Base-by-base conservation (phyloP, 352 stramenopile species). In the Blastocystis sp. region DNA sequence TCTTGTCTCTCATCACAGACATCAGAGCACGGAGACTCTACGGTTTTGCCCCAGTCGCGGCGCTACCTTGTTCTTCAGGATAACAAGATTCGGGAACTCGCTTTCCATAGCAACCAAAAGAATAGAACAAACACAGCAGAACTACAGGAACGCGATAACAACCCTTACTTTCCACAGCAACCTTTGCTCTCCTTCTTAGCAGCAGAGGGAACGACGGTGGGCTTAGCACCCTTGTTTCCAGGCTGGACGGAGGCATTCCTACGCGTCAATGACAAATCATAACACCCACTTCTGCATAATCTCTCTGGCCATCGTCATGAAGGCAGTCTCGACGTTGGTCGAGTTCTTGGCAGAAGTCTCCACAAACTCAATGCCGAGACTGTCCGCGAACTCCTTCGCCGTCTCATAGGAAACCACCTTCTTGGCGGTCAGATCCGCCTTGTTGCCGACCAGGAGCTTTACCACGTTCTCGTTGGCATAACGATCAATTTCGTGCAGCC, bases 361-460 rank as follows among this genome's bases (percentile, higher is more conserved):
- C 43, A 99, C 92, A 91, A 99, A 99, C 87, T 97, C 94, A 91
- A 99, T 98, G 52, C 95, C 95, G 68, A 98, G 91, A 87, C 92
- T 96, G 90, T 98, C 96, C 21, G 97, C 96, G 91, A 98, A 97
- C 52, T 94, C 96, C 92, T 98, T 98, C 40, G 95, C 97, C 65
- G 96, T 94, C 90, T 99, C 96, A 61, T 96, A 97, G 57, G 93
- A 94, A 57, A 99, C 96, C 6, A 94, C 95, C 54, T 96, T 93
- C 90, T 98, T 98, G 89, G 94, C 93, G 76, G 92, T 95, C 48
- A 99, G 94, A 92, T 99, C 97, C 89, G 94, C 97, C 93, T 99
- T 99, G 92, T 99, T 99, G 74, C 97, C 97, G 6, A 99, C 95
- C 0, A 99, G 93, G 10, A 99, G 93, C 92, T 98, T 99, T 91